A percentile compares a stretch with the other conserved stretches of the same genome.
Evolutionary conservation across 2,329 filamentous ascomycete genomes (phyloP).

Genomic region (Verticillium isaacii): DNA sequence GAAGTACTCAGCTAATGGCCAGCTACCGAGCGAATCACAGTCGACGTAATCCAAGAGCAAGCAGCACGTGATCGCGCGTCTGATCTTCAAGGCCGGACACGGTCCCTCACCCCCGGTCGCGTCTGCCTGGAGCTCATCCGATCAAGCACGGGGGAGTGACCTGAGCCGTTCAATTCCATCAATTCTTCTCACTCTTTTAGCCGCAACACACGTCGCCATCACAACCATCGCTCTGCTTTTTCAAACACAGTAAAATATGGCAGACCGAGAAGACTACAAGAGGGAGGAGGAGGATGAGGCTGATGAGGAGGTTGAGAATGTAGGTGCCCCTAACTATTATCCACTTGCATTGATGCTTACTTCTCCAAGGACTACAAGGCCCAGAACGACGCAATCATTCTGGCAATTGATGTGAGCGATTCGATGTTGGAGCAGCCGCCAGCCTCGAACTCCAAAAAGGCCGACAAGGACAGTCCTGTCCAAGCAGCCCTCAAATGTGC

Average conservation of each 20-base stretch:
- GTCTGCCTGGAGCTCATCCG: slow-evolving; percentile 7
- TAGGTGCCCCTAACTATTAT: slow-evolving; percentile 28
- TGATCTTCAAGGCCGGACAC: not conserved
- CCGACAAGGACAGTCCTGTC: slow-evolving; percentile 71
- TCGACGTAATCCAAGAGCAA: not conserved
- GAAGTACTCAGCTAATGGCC: not conserved
- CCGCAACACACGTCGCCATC: not conserved
- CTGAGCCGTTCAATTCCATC: not conserved
- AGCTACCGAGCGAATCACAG: not conserved
- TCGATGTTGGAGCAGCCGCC: slow-evolving; percentile 76
- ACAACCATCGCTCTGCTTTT: not conserved
- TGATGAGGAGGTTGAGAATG: slow-evolving; percentile 48
- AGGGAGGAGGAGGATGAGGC: slow-evolving; percentile 63
- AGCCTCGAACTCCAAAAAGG: slow-evolving; percentile 64
- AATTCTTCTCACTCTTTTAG: not conserved
- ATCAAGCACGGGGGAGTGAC: not conserved
- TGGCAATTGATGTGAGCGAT: slow-evolving; percentile 86
- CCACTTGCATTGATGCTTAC: not conserved
- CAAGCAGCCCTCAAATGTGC: slow-evolving; percentile 89
- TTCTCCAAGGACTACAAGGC: slow-evolving; percentile 71
- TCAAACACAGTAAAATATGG: slow-evolving; percentile 16
- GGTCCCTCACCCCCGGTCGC: slow-evolving; percentile 2
- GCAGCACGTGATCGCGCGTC: not conserved
- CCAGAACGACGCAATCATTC: slow-evolving; percentile 95
- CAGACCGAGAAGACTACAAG: slow-evolving; percentile 38